Evolutionary conservation across 345 rosid genomes (phyloP).

Genomic region (Salix brachista): DNA sequence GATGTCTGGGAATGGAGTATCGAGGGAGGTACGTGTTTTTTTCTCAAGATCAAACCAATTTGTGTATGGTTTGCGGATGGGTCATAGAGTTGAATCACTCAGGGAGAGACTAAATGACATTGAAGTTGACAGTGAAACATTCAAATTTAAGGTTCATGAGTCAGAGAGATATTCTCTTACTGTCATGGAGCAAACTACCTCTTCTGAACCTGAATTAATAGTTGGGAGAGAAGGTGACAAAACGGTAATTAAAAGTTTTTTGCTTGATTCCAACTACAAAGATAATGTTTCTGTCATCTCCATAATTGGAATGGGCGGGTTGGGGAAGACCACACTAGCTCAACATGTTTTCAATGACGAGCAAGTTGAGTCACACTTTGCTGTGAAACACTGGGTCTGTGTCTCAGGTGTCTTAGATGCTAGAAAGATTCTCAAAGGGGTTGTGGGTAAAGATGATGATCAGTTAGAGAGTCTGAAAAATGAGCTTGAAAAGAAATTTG

Average conservation of each 20-base stretch:
- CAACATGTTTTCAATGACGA: conserved; percentile 17
- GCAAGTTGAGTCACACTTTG: conserved; percentile 5
- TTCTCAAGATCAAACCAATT: conserved; percentile 4
- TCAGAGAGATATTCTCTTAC: too few species aligned
- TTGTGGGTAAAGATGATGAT: background rate
- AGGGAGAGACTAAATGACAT: conserved; percentile 20
- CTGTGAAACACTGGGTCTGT: conserved; percentile 16
- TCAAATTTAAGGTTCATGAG: background rate
- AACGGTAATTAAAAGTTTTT: background rate
- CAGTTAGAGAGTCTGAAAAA: background rate
- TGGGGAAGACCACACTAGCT: conserved; percentile 30
- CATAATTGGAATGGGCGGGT: conserved; percentile 18
- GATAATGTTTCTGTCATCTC: conserved; percentile 21
- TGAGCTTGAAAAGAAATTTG: too few species aligned
- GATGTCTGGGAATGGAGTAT: background rate
- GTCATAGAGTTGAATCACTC: conserved; percentile 6
- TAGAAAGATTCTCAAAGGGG: background rate
- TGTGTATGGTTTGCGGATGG: conserved; percentile 1
- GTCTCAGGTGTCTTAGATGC: conserved; percentile 15
- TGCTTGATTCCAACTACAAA: background rate
- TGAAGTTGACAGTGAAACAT: background rate
- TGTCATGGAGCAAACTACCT: background rate
- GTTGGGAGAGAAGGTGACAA: conserved; percentile 23
- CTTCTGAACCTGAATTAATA: background rate
- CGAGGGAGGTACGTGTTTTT: background rate